Evolutionary conservation across 106 monocot species (phyloP).

Genomic region (Narthecium ossifragum): DNA sequence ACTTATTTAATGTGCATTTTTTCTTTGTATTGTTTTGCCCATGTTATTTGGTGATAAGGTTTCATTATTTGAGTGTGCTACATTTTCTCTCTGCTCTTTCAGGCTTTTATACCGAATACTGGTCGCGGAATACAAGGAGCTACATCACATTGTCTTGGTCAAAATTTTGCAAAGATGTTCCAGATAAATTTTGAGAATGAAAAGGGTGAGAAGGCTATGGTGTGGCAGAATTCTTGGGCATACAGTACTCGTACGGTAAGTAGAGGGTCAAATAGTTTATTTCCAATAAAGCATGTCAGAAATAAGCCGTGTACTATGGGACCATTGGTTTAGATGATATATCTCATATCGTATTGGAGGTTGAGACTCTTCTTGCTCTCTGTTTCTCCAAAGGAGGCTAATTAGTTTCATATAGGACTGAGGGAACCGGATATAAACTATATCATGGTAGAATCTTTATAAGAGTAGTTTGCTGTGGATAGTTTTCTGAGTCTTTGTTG

Average conservation of each 20-base stretch:
- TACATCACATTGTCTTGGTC: constrained; percentile 98
- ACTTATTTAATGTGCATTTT: neutral
- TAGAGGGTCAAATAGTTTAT: too few relatives aligned
- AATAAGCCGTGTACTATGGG: too few relatives aligned
- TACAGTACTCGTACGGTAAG: constrained; percentile 88
- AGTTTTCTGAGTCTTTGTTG: too few relatives aligned
- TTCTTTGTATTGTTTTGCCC: neutral
- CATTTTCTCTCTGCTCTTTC: neutral
- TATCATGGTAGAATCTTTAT: too few relatives aligned
- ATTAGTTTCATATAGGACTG: too few relatives aligned
- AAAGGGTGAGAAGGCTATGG: constrained; percentile 76
- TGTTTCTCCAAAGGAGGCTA: too few relatives aligned
- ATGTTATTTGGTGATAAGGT: neutral
- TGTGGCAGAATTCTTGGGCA: constrained; percentile 99
- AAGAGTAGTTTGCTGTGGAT: too few relatives aligned
- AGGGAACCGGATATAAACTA: too few relatives aligned
- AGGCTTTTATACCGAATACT: constrained; percentile 91
- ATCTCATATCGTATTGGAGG: too few relatives aligned
- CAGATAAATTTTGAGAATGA: constrained; percentile 92
- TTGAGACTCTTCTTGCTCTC: too few relatives aligned
- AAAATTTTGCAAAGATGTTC: constrained; percentile 99
- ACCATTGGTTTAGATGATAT: too few relatives aligned
- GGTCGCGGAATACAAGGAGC: constrained; percentile 97
- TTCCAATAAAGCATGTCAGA: too few relatives aligned
- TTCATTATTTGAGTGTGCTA: neutral